Conservation (phyloP, 441 rosid species). For the Dalechampia spathulata region DNA sequence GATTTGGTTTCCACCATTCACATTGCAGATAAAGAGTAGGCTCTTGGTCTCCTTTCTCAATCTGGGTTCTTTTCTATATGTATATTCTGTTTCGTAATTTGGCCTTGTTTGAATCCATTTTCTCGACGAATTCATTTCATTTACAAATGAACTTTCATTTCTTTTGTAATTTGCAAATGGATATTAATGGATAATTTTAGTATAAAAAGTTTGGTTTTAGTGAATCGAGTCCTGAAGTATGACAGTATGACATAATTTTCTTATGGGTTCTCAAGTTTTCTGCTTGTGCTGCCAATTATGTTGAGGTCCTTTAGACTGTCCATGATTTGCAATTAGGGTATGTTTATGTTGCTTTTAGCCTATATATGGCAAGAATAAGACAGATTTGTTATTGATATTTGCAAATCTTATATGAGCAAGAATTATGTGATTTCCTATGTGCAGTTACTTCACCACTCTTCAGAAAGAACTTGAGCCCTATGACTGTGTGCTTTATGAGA, state of each 20-base stretch:
- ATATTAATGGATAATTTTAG: too few species aligned
- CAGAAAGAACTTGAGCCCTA: slow-evolving; percentile 76
- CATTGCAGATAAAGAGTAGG: slow-evolving; percentile 90
- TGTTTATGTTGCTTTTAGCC: neutral
- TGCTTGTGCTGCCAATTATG: neutral
- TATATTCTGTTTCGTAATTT: neutral
- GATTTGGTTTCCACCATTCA: slow-evolving; percentile 95
- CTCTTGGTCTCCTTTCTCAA: neutral
- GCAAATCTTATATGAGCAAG: neutral
- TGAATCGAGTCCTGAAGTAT: neutral
- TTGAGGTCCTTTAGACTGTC: too few species aligned
- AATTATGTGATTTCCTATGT: slow-evolving; percentile 8
- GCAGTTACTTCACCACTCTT: slow-evolving; percentile 69
- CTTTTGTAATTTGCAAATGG: too few species aligned
- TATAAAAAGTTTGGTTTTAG: too few species aligned
- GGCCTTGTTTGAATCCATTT: too few species aligned
- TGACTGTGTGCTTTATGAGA: slow-evolving; percentile 88
- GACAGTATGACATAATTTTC: neutral
- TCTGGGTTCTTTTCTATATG: neutral
- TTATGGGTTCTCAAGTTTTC: too few species aligned
- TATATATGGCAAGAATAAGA: too few species aligned
- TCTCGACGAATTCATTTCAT: too few species aligned
- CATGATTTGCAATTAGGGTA: neutral
- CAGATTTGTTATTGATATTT: too few species aligned
- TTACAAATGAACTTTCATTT: too few species aligned